phyloP scores from a whole-genome alignment of 2,329 filamentous ascomycete genomes.

The Daldinia eschscholtzii region DNA sequence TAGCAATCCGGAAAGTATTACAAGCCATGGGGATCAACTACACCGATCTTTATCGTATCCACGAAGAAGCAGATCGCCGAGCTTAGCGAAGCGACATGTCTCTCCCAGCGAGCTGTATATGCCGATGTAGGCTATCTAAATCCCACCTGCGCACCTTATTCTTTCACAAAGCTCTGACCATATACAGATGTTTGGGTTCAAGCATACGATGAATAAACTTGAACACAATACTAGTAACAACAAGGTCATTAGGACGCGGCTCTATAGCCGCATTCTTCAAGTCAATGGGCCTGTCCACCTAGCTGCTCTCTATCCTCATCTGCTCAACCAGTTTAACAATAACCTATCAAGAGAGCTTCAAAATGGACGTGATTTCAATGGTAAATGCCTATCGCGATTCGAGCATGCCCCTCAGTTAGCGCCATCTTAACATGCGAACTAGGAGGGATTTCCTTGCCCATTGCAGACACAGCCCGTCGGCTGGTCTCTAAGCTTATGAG shows the following conservation, averaged over 20 bases:
- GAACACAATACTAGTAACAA: background rate
- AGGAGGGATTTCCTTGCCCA: background rate
- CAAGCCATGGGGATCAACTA: conserved; percentile 2
- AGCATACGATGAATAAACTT: conserved; percentile 2
- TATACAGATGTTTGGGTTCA: background rate
- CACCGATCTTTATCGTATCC: background rate
- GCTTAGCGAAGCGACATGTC: conserved; percentile 4
- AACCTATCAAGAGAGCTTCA: background rate
- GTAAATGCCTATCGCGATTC: background rate
- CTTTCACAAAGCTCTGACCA: background rate
- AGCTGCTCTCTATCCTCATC: background rate
- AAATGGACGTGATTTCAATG: background rate
- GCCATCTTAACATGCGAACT: background rate
- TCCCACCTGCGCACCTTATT: background rate
- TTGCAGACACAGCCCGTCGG: background rate
- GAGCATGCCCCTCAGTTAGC: background rate
- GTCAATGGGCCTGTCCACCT: conserved; percentile 1
- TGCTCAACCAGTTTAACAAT: background rate
- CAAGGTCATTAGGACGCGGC: background rate
- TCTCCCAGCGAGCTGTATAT: conserved; percentile 1
- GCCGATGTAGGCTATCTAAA: background rate
- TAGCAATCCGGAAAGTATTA: conserved; percentile 3
- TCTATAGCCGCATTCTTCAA: conserved; percentile 2
- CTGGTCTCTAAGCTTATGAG: background rate
- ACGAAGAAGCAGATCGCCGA: conserved; percentile 6